Evolutionary conservation across 805 yeast species (phyloP).

Genomic region (Metschnikowia cerradonensis): DNA sequence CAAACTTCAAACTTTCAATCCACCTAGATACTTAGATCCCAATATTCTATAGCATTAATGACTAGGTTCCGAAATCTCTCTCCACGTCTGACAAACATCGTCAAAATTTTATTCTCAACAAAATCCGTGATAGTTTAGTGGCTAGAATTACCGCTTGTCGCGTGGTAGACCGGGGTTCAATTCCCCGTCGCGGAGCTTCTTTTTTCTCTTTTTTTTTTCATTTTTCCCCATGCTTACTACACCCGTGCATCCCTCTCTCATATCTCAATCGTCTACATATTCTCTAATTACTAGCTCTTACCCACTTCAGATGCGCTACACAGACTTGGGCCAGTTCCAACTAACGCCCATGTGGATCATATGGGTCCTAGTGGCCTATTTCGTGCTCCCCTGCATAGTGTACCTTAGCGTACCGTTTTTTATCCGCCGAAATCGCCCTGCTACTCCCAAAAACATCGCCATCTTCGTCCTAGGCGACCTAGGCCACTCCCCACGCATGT

Average conservation of each 20-base stretch:
- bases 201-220: background rate
- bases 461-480: slow-evolving; percentile 88
- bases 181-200: background rate
- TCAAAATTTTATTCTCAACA: background rate
- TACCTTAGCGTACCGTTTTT: slow-evolving; percentile 40
- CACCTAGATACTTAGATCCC: no score
- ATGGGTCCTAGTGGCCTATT: slow-evolving; percentile 43
- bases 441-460: slow-evolving; percentile 50
- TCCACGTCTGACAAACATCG: no score
- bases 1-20: no score
- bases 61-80: no score
- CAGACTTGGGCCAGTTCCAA: slow-evolving; percentile 7
- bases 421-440: slow-evolving; percentile 19
- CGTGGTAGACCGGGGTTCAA: no score
- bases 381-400: slow-evolving; percentile 41
- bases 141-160: no score
- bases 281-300: background rate
- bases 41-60: no score
- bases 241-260: background rate
- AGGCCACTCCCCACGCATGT: slow-evolving; percentile 94
- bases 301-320: slow-evolving; percentile 2
- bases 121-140: no score
- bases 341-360: slow-evolving; percentile 33
- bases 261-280: background rate
- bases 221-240: background rate